A percentile compares a stretch with the other conserved stretches of the same genome.
Conservation (phyloP, 1,284 basidiomycete genomes). For the Tylopilus sp. region DNA sequence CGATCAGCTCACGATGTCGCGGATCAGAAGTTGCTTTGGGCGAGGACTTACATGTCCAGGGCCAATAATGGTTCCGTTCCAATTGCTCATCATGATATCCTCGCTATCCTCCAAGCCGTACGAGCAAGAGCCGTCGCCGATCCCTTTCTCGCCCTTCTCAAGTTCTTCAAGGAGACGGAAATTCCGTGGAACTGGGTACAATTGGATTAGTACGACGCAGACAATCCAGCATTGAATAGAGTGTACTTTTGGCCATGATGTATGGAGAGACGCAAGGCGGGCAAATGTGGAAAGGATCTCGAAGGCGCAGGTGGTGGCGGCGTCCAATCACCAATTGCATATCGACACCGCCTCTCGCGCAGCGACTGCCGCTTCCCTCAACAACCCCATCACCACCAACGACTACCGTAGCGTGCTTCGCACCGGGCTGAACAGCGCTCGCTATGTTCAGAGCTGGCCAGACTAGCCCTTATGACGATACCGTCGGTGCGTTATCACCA, state of each 20-base stretch:
- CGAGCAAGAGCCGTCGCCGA: slow-evolving; percentile 96
- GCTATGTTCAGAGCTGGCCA: slow-evolving; percentile 65
- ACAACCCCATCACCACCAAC: slow-evolving; percentile 9
- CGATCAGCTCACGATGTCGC: slow-evolving; percentile 25
- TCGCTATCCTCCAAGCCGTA: slow-evolving; percentile 92
- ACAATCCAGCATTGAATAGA: not conserved
- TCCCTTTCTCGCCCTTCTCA: slow-evolving; percentile 99
- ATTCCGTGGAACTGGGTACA: slow-evolving; percentile 80
- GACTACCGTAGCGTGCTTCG: slow-evolving; percentile 15
- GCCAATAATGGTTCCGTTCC: slow-evolving; percentile 99
- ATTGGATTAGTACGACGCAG: not conserved
- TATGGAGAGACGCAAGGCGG: slow-evolving; percentile 15
- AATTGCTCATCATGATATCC: slow-evolving; percentile 95
- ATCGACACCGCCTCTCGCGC: slow-evolving; percentile 35
- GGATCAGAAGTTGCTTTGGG: slow-evolving; percentile 6
- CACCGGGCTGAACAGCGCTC: slow-evolving; percentile 2
- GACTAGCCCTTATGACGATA: slow-evolving; percentile 87
- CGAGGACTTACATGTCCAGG: slow-evolving; percentile 79
- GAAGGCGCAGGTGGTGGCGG: not conserved
- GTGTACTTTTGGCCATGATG: slow-evolving; percentile 59
- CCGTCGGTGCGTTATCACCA: slow-evolving; percentile 68
- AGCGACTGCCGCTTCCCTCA: slow-evolving; percentile 12
- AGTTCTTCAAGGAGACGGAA: slow-evolving; percentile 97
- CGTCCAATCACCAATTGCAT: slow-evolving; percentile 11
- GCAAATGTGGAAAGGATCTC: not conserved